Percentiles rank a stretch among this genome's conserved stretches.
Evolutionary conservation across 306 rosid species (phyloP).

Genomic region (Oxytropis ochrocephala): DNA sequence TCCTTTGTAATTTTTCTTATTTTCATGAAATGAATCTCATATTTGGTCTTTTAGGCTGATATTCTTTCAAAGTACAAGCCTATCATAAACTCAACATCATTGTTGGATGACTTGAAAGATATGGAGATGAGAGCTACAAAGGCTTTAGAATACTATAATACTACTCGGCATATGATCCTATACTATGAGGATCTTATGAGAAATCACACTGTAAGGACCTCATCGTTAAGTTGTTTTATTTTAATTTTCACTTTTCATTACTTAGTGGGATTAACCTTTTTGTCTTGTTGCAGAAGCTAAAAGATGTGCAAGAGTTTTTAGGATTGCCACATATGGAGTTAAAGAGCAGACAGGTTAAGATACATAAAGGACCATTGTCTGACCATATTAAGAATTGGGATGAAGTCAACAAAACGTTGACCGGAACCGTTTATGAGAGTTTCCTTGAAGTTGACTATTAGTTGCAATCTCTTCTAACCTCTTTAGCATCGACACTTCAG

Average conservation of each 20-base stretch:
- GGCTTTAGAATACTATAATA: conserved; percentile 63
- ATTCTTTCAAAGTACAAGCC: conserved; percentile 82
- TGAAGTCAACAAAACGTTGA: conserved; percentile 60
- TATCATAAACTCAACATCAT: conserved; percentile 46
- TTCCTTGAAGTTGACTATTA: conserved; percentile 66
- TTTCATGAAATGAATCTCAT: conserved; percentile 13
- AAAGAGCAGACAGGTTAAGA: conserved; percentile 77
- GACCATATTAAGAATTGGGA: conserved; percentile 83
- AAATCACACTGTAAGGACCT: conserved; percentile 58
- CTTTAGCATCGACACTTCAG: no score
- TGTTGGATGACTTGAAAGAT: conserved; percentile 56
- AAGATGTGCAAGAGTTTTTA: conserved; percentile 63
- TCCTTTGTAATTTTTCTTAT: background rate
- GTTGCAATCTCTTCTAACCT: conserved; percentile 30
- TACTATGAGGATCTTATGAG: conserved; percentile 77
- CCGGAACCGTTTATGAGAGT: conserved; percentile 62
- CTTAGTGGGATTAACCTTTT: background rate
- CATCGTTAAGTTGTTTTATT: background rate
- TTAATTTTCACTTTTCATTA: background rate
- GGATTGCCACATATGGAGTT: conserved; percentile 60
- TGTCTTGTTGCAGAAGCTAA: conserved; percentile 56
- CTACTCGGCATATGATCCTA: conserved; percentile 70
- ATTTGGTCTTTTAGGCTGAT: conserved; percentile 52
- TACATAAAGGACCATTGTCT: conserved; percentile 64
- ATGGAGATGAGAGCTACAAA: conserved; percentile 53